phyloP scores from a whole-genome alignment of 352 stramenopile genomes.

The Pythium coloratum region DNA sequence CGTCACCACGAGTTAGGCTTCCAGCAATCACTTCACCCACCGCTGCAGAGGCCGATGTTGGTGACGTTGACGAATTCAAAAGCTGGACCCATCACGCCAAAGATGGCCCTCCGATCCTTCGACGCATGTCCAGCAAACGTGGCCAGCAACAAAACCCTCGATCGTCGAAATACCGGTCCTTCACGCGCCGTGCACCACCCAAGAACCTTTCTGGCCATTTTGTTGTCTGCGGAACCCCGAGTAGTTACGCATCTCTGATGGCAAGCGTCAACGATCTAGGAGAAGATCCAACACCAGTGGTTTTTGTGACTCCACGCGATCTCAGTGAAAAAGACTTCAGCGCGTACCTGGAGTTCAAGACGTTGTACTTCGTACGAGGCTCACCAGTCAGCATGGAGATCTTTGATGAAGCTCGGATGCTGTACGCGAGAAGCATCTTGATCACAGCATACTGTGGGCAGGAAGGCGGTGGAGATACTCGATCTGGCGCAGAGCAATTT shows the following conservation, averaged over 20 bases:
- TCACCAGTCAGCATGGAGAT: conserved; percentile 64
- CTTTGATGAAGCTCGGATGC: conserved; percentile 58
- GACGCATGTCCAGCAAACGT: conserved; percentile 13
- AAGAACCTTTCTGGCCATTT: conserved; percentile 44
- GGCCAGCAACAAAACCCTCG: conserved; percentile 20
- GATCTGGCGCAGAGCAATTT: conserved; percentile 35
- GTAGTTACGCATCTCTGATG: conserved; percentile 57
- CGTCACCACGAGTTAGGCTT: neutral
- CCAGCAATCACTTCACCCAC: neutral
- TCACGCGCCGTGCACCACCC: conserved; percentile 33
- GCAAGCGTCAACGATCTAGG: conserved; percentile 49
- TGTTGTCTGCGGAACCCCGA: conserved; percentile 70
- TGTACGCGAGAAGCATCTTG: conserved; percentile 60
- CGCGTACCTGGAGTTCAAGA: conserved; percentile 42
- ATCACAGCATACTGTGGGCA: conserved; percentile 67
- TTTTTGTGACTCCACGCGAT: conserved; percentile 57
- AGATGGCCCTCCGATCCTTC: conserved; percentile 5
- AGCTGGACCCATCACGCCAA: neutral
- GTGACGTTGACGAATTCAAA: neutral
- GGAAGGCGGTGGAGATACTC: conserved; percentile 21
- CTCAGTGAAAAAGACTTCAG: conserved; percentile 52
- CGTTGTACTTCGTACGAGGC: conserved; percentile 67
- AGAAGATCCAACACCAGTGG: conserved; percentile 35
- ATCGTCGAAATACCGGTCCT: conserved; percentile 41
- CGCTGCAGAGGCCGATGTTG: neutral